Conservation (phyloP, 179 eudicot genomes). For the Nepenthes alata region DNA sequence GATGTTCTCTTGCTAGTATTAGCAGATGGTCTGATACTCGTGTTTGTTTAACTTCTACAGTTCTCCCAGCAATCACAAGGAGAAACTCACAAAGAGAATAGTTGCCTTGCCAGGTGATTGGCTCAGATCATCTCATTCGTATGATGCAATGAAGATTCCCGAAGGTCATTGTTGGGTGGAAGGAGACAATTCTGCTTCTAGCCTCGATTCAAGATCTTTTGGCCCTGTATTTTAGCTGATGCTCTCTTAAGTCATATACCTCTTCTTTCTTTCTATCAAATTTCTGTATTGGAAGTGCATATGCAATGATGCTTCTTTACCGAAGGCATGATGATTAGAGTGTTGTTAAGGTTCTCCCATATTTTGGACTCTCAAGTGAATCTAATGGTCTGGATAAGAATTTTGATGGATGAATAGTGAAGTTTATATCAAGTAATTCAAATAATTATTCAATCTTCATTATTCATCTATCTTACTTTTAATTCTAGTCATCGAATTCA, state of each 20-base stretch:
- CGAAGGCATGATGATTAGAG: no score
- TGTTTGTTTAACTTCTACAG: conserved; percentile 27
- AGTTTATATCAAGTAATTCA: no score
- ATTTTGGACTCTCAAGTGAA: no score
- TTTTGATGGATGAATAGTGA: no score
- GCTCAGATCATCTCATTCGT: conserved; percentile 32
- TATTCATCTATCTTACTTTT: no score
- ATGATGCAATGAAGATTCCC: conserved; percentile 55
- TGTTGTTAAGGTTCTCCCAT: no score
- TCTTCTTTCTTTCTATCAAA: no score
- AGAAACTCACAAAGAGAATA: conserved; percentile 66
- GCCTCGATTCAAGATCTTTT: conserved; percentile 67
- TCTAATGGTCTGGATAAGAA: no score
- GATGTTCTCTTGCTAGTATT: not conserved
- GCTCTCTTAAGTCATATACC: not conserved
- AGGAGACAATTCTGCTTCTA: conserved; percentile 71
- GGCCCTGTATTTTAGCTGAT: conserved; percentile 58
- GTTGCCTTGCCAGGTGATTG: conserved; percentile 85
- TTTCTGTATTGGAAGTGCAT: no score
- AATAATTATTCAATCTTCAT: no score
- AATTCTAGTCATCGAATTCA: no score
- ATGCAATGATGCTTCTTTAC: no score
- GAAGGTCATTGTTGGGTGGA: conserved; percentile 98
- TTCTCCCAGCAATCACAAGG: conserved; percentile 69
- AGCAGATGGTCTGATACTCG: not conserved